phyloP scores from a whole-genome alignment of 2,329 filamentous ascomycete genomes.

The Zasmidium angulare region DNA sequence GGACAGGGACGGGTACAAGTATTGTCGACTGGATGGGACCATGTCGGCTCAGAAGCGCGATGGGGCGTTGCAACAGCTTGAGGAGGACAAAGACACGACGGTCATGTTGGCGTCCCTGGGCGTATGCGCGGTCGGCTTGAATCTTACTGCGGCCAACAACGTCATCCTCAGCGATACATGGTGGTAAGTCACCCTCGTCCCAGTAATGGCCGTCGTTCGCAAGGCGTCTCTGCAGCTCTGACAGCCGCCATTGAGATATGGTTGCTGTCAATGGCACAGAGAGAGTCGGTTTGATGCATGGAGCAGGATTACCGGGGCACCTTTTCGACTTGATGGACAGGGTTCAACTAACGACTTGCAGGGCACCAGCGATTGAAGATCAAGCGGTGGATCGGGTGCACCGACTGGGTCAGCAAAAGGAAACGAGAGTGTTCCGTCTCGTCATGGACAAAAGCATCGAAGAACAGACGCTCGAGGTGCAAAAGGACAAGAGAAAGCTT shows the following conservation, averaged over 20 bases:
- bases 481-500: conserved; percentile 74
- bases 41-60: conserved; percentile 74
- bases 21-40: conserved; percentile 67
- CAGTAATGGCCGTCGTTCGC: too few relatives aligned
- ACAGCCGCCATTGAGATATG: too few relatives aligned
- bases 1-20: conserved; percentile 58
- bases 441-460: conserved; percentile 81
- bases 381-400: conserved; percentile 89
- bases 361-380: conserved; percentile 83
- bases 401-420: conserved; percentile 75
- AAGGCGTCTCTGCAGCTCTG: too few relatives aligned
- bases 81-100: conserved; percentile 64
- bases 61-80: conserved; percentile 65
- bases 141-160: conserved; percentile 81
- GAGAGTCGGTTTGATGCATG: too few relatives aligned
- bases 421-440: conserved; percentile 76
- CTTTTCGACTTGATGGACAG: not conserved
- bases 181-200: conserved; percentile 68
- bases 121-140: conserved; percentile 82
- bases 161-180: conserved; percentile 81
- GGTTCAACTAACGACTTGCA: not conserved
- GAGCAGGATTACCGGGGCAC: too few relatives aligned
- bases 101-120: conserved; percentile 79
- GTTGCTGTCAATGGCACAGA: too few relatives aligned
- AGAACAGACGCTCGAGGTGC: conserved; percentile 75